Evolutionary conservation across 2,329 filamentous ascomycete genomes (phyloP), one percentile per base, ranked within the genome.

Genomic region (Hymenotorrendiella dingleyae): DNA sequence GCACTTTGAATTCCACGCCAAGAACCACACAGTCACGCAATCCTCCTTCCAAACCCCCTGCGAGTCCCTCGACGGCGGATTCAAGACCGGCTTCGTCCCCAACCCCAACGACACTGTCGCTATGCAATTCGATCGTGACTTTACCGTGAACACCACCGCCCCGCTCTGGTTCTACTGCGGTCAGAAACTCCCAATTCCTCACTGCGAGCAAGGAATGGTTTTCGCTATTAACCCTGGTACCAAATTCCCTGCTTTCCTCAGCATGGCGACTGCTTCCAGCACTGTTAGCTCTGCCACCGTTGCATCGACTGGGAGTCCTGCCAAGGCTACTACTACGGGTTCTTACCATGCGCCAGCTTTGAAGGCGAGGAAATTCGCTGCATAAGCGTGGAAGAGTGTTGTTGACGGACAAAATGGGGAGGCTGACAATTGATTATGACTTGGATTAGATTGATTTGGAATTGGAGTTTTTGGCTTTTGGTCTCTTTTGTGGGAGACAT

Each of bases 1-100:
- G 54, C 65, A 82, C 62, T 87, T 87, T 65, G 74, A 76, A 53
- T 87, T 87, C 70, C 70, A 82, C 62, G 72, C 73, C 55, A 70
- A 73, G 63, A 87, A 86, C 71, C 83, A 87, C 70, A 85, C 81
- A 17, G 79, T 76, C 42, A 84, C 82, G 1, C 82, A 87, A 64
- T 86, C 82, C 24, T 67, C 71, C 12, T 86, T 87, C 54, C 69
- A 68, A 37, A 67, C 67, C 2, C 84, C 84, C 8, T 88, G 84
- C 65, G 69, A 72, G 39, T 61, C 61, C 1, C 65, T 72, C 40
- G 71, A 67, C 4, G 74, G 73, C 36, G 82, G 82, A 45, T 76
- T 83, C 68, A 79, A 86, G 67, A 83, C 82, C 11, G 80, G 80
- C 37, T 84, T 52, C 45, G 62, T 80, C 54, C 87, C 86, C 68